Evolutionary conservation across 106 monocot species (phyloP), one percentile per base, ranked within the genome.

Genomic region (Platanthera zijinensis): DNA sequence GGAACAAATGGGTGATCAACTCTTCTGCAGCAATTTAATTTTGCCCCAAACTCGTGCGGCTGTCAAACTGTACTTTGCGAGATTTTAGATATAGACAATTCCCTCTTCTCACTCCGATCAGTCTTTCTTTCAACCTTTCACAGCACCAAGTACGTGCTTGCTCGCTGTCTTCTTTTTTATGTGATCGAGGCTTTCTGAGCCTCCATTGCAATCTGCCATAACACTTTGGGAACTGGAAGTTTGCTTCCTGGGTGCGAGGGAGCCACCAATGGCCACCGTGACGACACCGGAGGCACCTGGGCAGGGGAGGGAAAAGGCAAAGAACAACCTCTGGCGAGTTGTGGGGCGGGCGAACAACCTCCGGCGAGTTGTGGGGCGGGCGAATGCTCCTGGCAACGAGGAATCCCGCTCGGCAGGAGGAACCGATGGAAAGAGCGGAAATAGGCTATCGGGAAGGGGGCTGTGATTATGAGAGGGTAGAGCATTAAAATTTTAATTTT

Each of bases 191-290:
- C 14, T 54, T 7, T 74, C 54, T 13, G n/a, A 3, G 54, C 32
- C 54, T 8, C 74, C 74, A 54, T 74, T 74, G 54, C 74, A 74
- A 12, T 74, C 53, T 21, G 51, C 10, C 7, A 47, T 21, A 51
- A 10, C 51, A 61, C 61, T 61, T 19, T 50, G 15, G n/a, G 72
- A 72, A 49, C 68, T 46, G 75, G 89, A 21, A 57, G 67, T 71
- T 84, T 79, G 51, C 82, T 74, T 46, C 82, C 7, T 4, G 82
- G 39, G 39, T 80, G 79, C 74, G 83, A 78, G n/a, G 74, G 77
- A 72, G 53, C 70, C 71, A 79, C 13, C 17, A 79, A 64, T 2
- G 66, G 76, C 83, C 83, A 86, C 8, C 78, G 75, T 48, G 78
- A 45, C 17, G 87, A 77, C 48, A 76, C 69, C 12, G 74, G 75